Evolutionary conservation across 2,329 filamentous ascomycete genomes (phyloP), one percentile per base, ranked within the genome.

Genomic region (Dactylonectria estremocensis): DNA sequence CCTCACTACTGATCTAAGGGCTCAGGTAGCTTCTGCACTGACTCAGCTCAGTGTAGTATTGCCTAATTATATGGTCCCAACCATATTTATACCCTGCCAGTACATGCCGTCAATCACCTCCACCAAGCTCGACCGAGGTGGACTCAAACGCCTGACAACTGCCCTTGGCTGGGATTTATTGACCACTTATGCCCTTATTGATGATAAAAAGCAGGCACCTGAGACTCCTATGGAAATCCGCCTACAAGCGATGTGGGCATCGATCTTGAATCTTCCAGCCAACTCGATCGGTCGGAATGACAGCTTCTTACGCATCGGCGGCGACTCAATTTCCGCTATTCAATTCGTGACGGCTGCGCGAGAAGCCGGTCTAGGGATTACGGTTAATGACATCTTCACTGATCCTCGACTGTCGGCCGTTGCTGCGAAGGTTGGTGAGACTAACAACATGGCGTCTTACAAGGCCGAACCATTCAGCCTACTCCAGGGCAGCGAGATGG

Each of bases 321-420:
- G 85, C 22, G 83, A 87, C 70, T 87, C 85, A 0, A 80, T 87
- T 1, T 69, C 79, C 0, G 84, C 85, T 2, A 88, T 87, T 81
- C 84, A 82, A 66, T 71, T 87, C 3, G 85, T 86, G 1, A 80
- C 83, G 16, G 79, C 80, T 24, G 81, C 82, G 3, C 76, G 83
- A 35, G 76, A 79, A 31, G 76, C 80, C 35, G 81, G 80, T 0
- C 70, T 85, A 24, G 65, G 76, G 5, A 61, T 87, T 18, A 83
- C 78, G 2, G 85, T 87, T 1, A 81, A 81, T 1, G 80, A 83
- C 28, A 81, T 86, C 24, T 86, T 87, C 16, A n/a, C 52, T 9
- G 48, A 64, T 24, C 65, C 59, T 33, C 59, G 59, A 7, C 20
- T 61, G 11, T 53, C 40, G 45, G 50, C 48, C 22, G 48, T 61